phyloP scores from a whole-genome alignment of 345 rosid species.

The Stellera chamaejasme region DNA sequence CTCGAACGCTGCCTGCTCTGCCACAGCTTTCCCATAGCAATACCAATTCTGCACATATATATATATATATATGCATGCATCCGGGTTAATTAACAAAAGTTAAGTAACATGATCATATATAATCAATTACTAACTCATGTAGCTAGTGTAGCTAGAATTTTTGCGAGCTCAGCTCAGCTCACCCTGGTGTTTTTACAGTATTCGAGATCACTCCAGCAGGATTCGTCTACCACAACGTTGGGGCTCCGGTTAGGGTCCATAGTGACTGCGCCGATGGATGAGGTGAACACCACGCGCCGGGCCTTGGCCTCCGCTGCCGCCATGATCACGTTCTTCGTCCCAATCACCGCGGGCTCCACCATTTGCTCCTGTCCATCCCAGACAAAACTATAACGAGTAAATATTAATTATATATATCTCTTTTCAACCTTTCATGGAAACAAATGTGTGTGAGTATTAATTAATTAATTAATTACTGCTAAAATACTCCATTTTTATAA shows the following conservation, averaged over 20 bases:
- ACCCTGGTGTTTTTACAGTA: constrained; percentile 95
- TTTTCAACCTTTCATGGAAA: no score
- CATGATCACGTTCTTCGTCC: constrained; percentile 70
- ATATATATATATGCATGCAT: no score
- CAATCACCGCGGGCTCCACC: constrained; percentile 96
- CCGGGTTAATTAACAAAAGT: no score
- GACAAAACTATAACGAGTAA: no score
- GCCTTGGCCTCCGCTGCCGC: constrained; percentile 84
- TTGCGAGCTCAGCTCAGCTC: no score
- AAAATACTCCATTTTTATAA: no score
- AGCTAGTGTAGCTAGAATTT: no score
- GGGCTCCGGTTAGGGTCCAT: constrained; percentile 88
- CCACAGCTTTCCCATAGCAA: constrained; percentile 88
- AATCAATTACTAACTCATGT: no score
- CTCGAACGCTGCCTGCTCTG: constrained; percentile 84
- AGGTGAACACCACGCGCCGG: constrained; percentile 85
- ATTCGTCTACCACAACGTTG: constrained; percentile 69
- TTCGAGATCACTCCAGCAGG: constrained; percentile 95
- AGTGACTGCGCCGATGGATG: constrained; percentile 84
- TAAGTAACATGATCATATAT: no score
- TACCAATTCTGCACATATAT: constrained; percentile 99
- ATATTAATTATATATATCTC: no score
- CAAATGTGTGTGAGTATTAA: no score
- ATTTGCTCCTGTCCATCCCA: constrained; percentile 54
- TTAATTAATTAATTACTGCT: no score